Evolutionary conservation across 345 rosid species (phyloP).

Genomic region (Eucalyptus curtisii): DNA sequence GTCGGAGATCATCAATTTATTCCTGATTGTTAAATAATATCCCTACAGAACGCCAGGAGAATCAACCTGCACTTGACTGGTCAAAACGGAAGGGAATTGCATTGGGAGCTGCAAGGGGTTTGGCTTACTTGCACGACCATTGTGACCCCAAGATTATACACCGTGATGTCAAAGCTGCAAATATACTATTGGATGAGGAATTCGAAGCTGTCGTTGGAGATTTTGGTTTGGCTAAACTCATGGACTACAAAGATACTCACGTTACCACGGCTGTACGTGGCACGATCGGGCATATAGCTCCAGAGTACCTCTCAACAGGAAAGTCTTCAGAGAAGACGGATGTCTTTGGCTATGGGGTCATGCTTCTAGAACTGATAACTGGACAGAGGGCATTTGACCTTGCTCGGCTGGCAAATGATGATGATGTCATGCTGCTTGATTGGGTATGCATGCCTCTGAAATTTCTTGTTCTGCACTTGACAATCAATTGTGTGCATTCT

Average conservation of each 20-base stretch:
- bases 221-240: constrained; percentile 86
- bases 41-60: constrained; percentile 39
- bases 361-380: constrained; percentile 95
- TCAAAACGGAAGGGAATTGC: constrained; percentile 57
- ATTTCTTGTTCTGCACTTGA: background rate
- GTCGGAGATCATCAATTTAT: background rate
- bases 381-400: constrained; percentile 95
- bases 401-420: constrained; percentile 93
- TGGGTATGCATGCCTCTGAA: constrained; percentile 42
- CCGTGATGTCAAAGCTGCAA: constrained; percentile 95
- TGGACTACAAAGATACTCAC: constrained; percentile 88
- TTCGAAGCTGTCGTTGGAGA: constrained; percentile 97
- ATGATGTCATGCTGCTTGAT: constrained; percentile 89
- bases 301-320: constrained; percentile 90
- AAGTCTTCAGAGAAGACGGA: constrained; percentile 95
- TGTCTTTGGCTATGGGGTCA: constrained; percentile 93
- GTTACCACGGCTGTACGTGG: constrained; percentile 97
- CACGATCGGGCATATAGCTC: constrained; percentile 96
- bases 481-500: background rate
- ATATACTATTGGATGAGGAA: constrained; percentile 84
- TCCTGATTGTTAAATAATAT: background rate
- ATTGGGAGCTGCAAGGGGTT: constrained; percentile 83
- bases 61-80: constrained; percentile 58
- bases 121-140: constrained; percentile 88
- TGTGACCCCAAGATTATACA: constrained; percentile 95